Evolutionary conservation across 805 yeast species (phyloP).

Genomic region (Suhomyces canberraensis): DNA sequence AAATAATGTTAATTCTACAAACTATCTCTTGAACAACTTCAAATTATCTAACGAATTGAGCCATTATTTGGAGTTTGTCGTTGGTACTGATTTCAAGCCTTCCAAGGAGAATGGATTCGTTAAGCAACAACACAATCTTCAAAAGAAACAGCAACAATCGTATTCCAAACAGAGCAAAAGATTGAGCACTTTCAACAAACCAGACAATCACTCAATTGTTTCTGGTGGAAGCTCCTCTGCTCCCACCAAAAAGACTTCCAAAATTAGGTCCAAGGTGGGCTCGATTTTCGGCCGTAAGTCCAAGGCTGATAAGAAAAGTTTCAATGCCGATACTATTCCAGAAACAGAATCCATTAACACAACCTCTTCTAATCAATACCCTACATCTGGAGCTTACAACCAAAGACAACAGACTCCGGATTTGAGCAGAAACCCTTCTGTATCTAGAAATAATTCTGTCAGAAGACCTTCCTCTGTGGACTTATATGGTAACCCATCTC

Average conservation of each 20-base stretch:
- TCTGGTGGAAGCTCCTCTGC: constrained; percentile 15
- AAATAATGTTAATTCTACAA: constrained; percentile 60
- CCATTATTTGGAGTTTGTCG: constrained; percentile 31
- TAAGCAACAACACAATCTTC: constrained; percentile 11
- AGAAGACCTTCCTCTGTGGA: constrained; percentile 9
- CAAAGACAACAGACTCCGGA: constrained; percentile 3
- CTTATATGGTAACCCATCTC: neutral
- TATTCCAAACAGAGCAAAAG: constrained; percentile 5
- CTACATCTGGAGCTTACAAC: constrained; percentile 3
- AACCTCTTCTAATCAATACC: constrained; percentile 9
- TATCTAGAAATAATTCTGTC: constrained; percentile 11
- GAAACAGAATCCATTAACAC: constrained; percentile 31
- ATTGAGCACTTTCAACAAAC: constrained; percentile 6
- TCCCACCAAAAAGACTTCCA: constrained; percentile 32
- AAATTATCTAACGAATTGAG: constrained; percentile 38
- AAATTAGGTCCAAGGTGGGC: constrained; percentile 68
- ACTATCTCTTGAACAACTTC: constrained; percentile 52
- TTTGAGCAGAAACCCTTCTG: constrained; percentile 10
- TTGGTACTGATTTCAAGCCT: constrained; percentile 21
- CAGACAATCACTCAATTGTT: constrained; percentile 8
- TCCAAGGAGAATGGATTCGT: constrained; percentile 7
- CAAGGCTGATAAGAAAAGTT: constrained; percentile 35
- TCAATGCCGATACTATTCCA: constrained; percentile 24
- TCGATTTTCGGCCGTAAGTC: constrained; percentile 65
- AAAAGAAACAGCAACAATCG: constrained; percentile 8